phyloP scores from a whole-genome alignment of 2,329 filamentous ascomycete genomes.

The Blastomyces parvus region DNA sequence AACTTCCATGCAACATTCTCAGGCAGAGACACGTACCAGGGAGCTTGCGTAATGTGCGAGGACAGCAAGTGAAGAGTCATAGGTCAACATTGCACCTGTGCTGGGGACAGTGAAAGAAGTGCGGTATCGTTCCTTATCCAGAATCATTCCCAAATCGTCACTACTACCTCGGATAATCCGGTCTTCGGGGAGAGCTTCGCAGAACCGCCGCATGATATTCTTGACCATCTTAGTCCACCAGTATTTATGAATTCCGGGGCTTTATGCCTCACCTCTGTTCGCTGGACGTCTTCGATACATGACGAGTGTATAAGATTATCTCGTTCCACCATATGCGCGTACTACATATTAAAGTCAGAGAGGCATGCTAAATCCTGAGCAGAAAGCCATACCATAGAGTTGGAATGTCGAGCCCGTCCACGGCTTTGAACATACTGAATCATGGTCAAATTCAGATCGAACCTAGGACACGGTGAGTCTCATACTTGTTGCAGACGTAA shows the following conservation, averaged over 20 bases:
- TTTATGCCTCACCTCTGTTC: slow-evolving; percentile 35
- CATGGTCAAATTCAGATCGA: slow-evolving; percentile 79
- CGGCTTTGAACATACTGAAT: slow-evolving; percentile 94
- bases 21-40: slow-evolving; percentile 36
- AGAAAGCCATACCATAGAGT: slow-evolving; percentile 49
- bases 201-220: slow-evolving; percentile 62
- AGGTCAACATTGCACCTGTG: slow-evolving; percentile 71
- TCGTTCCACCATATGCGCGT: slow-evolving; percentile 72
- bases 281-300: slow-evolving; percentile 41
- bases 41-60: slow-evolving; percentile 65
- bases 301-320: slow-evolving; percentile 59
- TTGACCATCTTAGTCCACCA: slow-evolving; percentile 19
- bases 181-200: slow-evolving; percentile 62
- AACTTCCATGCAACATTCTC: background rate
- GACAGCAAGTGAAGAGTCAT: slow-evolving; percentile 60
- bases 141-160: slow-evolving; percentile 49
- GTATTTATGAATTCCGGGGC: background rate
- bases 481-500: background rate
- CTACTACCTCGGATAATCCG: slow-evolving; percentile 53
- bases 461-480: slow-evolving; percentile 45
- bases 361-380: background rate
- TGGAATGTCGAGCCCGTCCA: slow-evolving; percentile 67
- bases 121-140: slow-evolving; percentile 44
- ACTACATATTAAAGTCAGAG: slow-evolving; percentile 32
- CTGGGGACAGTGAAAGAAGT: slow-evolving; percentile 51